Evolutionary conservation across 1,139 yeast species (phyloP), one percentile per base, ranked within the genome.

Genomic region (Pichia sp.): DNA sequence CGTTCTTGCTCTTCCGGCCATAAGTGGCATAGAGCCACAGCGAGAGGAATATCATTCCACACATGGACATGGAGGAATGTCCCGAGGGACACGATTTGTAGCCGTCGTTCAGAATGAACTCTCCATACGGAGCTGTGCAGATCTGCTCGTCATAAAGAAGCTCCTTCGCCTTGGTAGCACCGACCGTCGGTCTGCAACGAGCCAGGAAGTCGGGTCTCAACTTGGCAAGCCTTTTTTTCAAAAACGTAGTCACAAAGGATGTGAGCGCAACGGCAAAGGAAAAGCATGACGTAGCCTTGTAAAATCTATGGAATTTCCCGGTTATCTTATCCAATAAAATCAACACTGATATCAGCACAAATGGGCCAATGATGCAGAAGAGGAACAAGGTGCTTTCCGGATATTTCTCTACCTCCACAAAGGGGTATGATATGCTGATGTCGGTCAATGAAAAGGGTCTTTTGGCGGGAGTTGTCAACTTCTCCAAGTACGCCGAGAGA

Each of bases 71-170:
- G 59, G 85, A 81, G 4, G 88, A 81, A 62, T 85, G 92, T 1
- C 93, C 93, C 3, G 90, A 84, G 0, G 95, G 95, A 13, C 92
- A 86, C 1, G 90, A 82, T 64, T 90, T 77, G 64, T 82, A 84
- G 0, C 95, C 95, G 62, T 87, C 95, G 58, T 74, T 67, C 45
- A 87, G 71, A 5, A 64, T 51, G n/a, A 66, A 68, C 43, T 57
- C 64, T 56, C 67, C 70, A 53, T 73, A 76, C 52, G 67, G 75
- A 43, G 82, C 75, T 0, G 90, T 82, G 63, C 93, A 86, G 1
- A 83, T 85, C 1, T 58, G 56, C 8, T 57, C 55, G 6, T 55
- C 48, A 19, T 57, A 57, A 34, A 63, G 55, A 31, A 57, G 55
- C 5, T 10, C 26, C 15, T 23, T 34, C 3, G 19, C 38, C 11